phyloP scores from a whole-genome alignment of 352 stramenopile species.

The Phytopythium cucurbitacearum region DNA sequence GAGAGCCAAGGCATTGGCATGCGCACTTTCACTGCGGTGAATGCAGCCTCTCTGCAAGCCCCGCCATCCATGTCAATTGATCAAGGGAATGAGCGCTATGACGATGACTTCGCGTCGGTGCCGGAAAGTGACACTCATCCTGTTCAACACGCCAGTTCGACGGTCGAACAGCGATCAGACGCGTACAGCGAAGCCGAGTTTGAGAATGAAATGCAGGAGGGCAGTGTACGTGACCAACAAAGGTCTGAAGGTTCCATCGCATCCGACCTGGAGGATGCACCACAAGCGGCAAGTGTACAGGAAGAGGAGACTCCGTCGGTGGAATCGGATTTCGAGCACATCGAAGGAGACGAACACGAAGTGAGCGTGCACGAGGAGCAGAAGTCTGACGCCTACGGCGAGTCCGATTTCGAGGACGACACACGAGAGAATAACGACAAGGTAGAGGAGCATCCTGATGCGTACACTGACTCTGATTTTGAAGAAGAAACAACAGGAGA shows the following conservation, averaged over 20 bases:
- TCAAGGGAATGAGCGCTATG: conserved; percentile 14
- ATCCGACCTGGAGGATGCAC: too few species aligned
- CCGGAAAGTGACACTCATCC: conserved; percentile 2
- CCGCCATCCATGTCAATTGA: background rate
- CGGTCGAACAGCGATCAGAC: too few species aligned
- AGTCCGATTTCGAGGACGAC: background rate
- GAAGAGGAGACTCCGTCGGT: too few species aligned
- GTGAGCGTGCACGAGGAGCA: background rate
- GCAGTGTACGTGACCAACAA: too few species aligned
- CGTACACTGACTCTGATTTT: conserved; percentile 4
- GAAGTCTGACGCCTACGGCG: background rate
- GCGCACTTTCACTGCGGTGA: too few species aligned
- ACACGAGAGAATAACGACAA: background rate
- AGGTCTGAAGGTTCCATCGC: too few species aligned
- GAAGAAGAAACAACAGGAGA: background rate
- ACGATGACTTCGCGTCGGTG: conserved; percentile 39
- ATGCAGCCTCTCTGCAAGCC: background rate
- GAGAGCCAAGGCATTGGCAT: background rate
- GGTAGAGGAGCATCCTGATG: background rate
- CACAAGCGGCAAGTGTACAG: too few species aligned
- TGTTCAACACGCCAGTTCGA: too few species aligned
- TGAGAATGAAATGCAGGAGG: background rate
- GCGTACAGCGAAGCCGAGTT: background rate
- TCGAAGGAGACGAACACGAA: background rate
- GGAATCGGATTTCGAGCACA: too few species aligned